Evolutionary conservation across 2,329 filamentous ascomycete genomes (phyloP), one percentile per base, ranked within the genome.

Genomic region (Paecilomyces sp.): DNA sequence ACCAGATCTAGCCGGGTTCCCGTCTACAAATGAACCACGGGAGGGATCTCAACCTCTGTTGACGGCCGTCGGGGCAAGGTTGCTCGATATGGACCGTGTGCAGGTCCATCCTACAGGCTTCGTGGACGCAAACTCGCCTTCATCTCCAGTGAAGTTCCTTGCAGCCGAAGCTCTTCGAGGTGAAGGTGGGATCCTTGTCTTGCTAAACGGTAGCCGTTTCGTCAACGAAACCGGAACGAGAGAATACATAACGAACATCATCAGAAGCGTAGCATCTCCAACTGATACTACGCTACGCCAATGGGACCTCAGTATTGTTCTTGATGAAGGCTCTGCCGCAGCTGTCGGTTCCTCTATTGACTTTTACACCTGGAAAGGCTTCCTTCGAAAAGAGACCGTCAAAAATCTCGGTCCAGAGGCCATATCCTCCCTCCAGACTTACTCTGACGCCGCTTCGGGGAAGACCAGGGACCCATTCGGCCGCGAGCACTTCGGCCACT

Each of bases 21-120:
- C 86, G 0, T 87, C 85, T 0, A 88, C 86, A 0, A 88, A 88
- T 63, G 84, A 88, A 12, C 78, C 82, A 1, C 73, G 81, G 0
- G 81, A 84, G 0, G 84, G 82, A 0, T 77, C 83, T 1, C 83
- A 86, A 59, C 62, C 68, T 1, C 65, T 81, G 1, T 68, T 81
- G 5, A 73, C 71, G 1, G 67, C 61, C 2, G 57, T 76, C 0
- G 78, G 78, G 0, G 78, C 77, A 0, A 69, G 73, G 36, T 57
- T 79, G 12, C 60, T 79, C 1, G 78, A 81, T 62, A 80, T 80
- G 78, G 74, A 78, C 0, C 65, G 71, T 18, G 84, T 88, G 1
- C 86, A 88, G 69, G 78, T 88, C 3, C 86, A 88, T 63, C 85
- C 86, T 2, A 87, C 85, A 0, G 84, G 84, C 0, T 88, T 88